Conservation (phyloP, 768 basidiomycete genomes). For the Heimioporus sp. region DNA sequence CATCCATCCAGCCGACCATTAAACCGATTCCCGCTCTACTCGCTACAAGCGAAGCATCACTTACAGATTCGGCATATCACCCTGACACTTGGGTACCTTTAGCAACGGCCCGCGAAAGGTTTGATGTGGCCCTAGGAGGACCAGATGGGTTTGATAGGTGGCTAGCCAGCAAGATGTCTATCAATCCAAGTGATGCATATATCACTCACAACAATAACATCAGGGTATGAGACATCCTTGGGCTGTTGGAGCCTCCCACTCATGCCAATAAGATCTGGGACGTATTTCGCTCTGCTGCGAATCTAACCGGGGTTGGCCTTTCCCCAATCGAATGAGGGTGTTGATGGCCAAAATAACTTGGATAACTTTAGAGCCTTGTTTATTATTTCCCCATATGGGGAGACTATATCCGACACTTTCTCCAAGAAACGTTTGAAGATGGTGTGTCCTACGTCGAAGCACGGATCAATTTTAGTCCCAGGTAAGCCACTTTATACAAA, state of each 20-base stretch:
- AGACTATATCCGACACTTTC: too few relatives aligned
- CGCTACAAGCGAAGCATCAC: conserved; percentile 23
- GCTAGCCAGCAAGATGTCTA: conserved; percentile 56
- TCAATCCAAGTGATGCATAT: conserved; percentile 53
- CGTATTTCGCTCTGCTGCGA: conserved; percentile 56
- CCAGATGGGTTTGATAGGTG: conserved; percentile 66
- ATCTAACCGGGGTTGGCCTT: conserved; percentile 22
- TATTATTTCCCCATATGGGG: too few relatives aligned
- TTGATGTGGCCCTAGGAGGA: conserved; percentile 53
- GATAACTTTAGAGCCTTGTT: too few relatives aligned
- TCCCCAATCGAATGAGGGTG: too few relatives aligned
- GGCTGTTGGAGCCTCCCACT: too few relatives aligned
- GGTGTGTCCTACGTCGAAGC: too few relatives aligned
- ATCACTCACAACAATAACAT: conserved; percentile 66
- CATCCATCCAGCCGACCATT: conserved; percentile 51
- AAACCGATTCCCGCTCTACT: conserved; percentile 39
- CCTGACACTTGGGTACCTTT: conserved; percentile 55
- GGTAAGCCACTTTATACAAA: too few relatives aligned
- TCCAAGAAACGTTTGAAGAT: too few relatives aligned
- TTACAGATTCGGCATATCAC: conserved; percentile 39
- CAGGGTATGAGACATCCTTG: conserved; percentile 46
- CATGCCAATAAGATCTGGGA: too few relatives aligned
- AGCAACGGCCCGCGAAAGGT: conserved; percentile 49
- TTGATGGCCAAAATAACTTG: too few relatives aligned
- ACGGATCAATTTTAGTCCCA: too few relatives aligned